Conservation (phyloP, 2,329 filamentous ascomycete species). For the Epichloe hybrida region DNA sequence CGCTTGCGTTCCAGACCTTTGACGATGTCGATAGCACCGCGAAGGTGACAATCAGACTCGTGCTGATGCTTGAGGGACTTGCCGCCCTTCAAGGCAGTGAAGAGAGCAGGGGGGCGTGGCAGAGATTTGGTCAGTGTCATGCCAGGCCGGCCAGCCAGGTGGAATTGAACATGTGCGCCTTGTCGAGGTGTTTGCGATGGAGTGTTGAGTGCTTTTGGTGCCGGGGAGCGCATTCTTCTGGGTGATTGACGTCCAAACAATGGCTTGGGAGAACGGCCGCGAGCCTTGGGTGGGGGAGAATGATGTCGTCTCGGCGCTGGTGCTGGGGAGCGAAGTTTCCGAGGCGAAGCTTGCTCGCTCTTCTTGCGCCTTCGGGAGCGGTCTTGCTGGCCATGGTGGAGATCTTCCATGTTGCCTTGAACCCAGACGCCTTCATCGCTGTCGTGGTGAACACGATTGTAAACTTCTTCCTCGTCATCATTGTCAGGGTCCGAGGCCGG, state of each 20-base stretch:
- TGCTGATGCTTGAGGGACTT: constrained; percentile 21
- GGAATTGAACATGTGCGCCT: constrained; percentile 24
- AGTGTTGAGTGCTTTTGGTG: constrained; percentile 32
- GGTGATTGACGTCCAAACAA: constrained; percentile 59
- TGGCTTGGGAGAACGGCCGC: constrained; percentile 26
- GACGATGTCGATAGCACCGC: constrained; percentile 94
- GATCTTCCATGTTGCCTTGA: constrained; percentile 57
- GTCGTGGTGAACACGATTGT: constrained; percentile 41
- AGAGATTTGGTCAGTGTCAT: constrained; percentile 74
- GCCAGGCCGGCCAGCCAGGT: constrained; percentile 43
- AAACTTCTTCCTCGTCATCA: constrained; percentile 61
- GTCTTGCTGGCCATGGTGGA: constrained; percentile 42
- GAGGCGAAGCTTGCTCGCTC: constrained; percentile 32
- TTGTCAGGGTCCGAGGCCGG: constrained; percentile 87
- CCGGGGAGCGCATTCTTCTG: constrained; percentile 55
- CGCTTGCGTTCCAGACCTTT: constrained; percentile 92
- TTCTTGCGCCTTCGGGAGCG: constrained; percentile 34
- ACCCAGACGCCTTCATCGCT: constrained; percentile 59
- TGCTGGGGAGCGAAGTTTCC: constrained; percentile 31
- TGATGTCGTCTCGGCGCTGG: constrained; percentile 18
- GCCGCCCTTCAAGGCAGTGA: constrained; percentile 38
- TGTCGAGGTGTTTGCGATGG: constrained; percentile 26
- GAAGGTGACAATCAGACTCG: constrained; percentile 49
- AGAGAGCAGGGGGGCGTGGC: constrained; percentile 62
- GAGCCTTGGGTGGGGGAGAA: constrained; percentile 26